Conservation (phyloP, 2,329 filamentous ascomycete species). For the Colletotrichum sojae region DNA sequence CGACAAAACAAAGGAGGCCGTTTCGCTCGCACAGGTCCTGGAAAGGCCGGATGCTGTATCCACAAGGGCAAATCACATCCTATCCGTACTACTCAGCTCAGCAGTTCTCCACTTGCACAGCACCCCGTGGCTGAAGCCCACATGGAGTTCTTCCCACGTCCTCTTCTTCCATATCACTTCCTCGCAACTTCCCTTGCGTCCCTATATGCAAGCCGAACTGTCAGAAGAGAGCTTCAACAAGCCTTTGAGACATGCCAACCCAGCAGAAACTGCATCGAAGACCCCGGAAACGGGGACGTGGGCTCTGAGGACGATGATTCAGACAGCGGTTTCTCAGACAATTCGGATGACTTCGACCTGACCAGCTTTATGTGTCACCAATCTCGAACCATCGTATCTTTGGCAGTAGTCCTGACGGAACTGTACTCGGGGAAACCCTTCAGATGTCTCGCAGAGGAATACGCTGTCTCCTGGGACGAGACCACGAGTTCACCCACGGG, state of each 20-base stretch:
- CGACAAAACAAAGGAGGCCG: background rate
- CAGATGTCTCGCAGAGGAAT: background rate
- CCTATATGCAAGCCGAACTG: background rate
- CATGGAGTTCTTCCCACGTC: background rate
- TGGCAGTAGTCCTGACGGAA: background rate
- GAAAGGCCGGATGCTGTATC: background rate
- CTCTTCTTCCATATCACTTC: background rate
- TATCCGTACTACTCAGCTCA: background rate
- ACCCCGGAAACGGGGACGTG: too few species aligned
- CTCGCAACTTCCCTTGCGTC: background rate
- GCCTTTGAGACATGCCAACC: background rate
- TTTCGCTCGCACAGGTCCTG: background rate
- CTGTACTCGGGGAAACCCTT: background rate
- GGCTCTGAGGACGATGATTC: background rate
- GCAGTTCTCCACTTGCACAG: background rate
- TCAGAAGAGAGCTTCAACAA: background rate
- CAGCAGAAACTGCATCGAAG: background rate
- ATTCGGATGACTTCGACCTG: background rate
- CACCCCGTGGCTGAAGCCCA: background rate
- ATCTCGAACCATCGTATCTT: background rate
- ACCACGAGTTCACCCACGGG: too few species aligned
- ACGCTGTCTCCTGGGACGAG: background rate
- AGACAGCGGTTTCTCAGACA: background rate
- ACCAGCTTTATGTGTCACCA: background rate
- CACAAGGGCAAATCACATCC: background rate